phyloP scores from a whole-genome alignment of 75 land plant genomes.

The Pseudotsuga menziesii region DNA sequence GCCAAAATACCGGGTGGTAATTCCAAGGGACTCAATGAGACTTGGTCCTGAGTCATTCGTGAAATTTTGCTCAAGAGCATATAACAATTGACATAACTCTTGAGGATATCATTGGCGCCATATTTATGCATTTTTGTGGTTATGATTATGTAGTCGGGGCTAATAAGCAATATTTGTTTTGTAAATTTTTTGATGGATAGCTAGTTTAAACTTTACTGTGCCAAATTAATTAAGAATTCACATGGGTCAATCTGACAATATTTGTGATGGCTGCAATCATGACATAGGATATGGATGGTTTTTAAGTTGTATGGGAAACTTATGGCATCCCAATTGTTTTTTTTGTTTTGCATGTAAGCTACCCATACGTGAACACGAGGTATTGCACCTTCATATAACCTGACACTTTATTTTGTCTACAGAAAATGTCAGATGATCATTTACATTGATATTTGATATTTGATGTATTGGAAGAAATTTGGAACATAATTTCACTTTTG shows the following conservation, averaged over 20 bases:
- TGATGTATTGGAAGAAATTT: too few species aligned
- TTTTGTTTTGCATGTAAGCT: constrained; percentile 58
- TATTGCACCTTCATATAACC: constrained; percentile 15
- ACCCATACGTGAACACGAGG: constrained; percentile 85
- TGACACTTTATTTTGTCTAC: background rate
- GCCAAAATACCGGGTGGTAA: too few species aligned
- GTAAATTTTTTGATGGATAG: background rate
- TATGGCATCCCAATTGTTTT: constrained; percentile 87
- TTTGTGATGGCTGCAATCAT: constrained; percentile 80
- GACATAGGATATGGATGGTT: constrained; percentile 82
- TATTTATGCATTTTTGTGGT: background rate
- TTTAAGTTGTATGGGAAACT: constrained; percentile 82
- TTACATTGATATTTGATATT: too few species aligned
- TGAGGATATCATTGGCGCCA: too few species aligned
- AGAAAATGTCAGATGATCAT: constrained; percentile 6
- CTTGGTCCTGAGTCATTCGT: too few species aligned
- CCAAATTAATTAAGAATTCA: background rate
- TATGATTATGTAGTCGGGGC: background rate
- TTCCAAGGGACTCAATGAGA: too few species aligned
- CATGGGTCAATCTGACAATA: constrained; percentile 18
- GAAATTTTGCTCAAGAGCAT: too few species aligned
- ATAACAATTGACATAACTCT: too few species aligned
- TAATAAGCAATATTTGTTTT: background rate
- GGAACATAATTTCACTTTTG: too few species aligned
- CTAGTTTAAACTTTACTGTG: background rate